Conservation (phyloP, 306 rosid genomes). For the Trichosanthes cucumerina region DNA sequence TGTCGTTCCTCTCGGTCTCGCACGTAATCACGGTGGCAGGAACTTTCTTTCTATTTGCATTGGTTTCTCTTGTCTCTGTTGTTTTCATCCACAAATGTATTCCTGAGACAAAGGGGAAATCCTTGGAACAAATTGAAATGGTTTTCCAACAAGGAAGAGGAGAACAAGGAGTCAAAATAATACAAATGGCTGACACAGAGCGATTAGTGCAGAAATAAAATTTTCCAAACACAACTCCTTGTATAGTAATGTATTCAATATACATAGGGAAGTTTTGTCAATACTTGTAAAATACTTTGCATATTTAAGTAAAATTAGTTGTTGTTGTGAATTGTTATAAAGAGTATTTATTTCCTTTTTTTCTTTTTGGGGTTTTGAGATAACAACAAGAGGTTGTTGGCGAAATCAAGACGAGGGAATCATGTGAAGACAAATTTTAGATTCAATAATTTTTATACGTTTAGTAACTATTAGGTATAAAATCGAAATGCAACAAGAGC, state of each 20-base stretch:
- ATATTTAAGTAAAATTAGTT: not conserved
- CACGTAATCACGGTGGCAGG: constrained; percentile 45
- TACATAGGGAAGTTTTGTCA: not conserved
- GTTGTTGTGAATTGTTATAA: not conserved
- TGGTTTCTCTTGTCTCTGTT: constrained; percentile 48
- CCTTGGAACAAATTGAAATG: constrained; percentile 78
- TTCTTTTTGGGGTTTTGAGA: no score
- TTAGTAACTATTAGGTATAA: no score
- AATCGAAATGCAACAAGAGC: no score
- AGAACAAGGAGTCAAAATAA: constrained; percentile 29
- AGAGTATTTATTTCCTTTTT: no score
- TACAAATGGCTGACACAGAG: constrained; percentile 67
- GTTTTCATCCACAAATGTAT: constrained; percentile 43
- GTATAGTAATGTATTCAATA: not conserved
- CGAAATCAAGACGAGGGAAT: no score
- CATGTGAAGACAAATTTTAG: no score
- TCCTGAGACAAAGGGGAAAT: constrained; percentile 90
- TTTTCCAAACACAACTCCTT: no score
- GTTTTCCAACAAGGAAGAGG: constrained; percentile 48
- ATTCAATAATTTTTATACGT: no score
- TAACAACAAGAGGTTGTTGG: no score
- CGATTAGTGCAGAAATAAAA: constrained; percentile 50
- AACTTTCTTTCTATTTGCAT: constrained; percentile 62
- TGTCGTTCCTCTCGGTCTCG: constrained; percentile 75
- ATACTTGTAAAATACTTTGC: not conserved